Evolutionary conservation across 805 yeast genomes (phyloP), one percentile per base, ranked within the genome.

Genomic region (Dipodascus geniculatus): DNA sequence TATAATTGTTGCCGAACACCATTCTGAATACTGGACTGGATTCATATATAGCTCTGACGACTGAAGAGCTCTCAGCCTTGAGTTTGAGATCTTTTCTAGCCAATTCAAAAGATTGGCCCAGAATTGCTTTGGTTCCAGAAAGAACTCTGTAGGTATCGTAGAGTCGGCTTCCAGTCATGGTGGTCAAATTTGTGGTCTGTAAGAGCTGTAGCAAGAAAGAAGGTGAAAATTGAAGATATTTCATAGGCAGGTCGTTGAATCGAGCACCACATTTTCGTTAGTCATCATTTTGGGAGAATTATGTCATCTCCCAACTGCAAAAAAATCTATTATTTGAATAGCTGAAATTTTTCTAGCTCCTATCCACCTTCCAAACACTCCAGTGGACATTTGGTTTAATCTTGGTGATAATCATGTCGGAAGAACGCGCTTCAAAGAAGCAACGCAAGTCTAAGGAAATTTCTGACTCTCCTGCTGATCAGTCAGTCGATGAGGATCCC

Each of bases 161-260:
- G 16, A 51, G 35, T 24, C 28, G 9, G 22, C 23, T 22, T n/a
- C 42, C 51, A 4, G 44, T 47, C 49, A 44, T 51, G 19, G 22
- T 24, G 22, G 28, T 47, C 33, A 28, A 28, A 6, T 28, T 6
- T 28, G 11, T 47, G 16, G 49, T 42, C 48, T 22, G 22, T 22
- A 11, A 49, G 23, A 8, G 35, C 22, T 24, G 57, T 38, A 42
- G 42, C 19, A 58, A 56, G 44, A 17, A 52, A 14, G 55, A 54
- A 20, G 44, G 51, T 22, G 48, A n/a, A n/a, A 38, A 38, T 38
- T 38, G 11, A 9, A 9, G 44, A n/a, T 16, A n/a, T 38, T 17
- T 38, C 17, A 38, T 38, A 38, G 44, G 44, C 19, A 38, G 44
- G 14, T n/a, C n/a, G n/a, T n/a, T n/a, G n/a, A n/a, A n/a, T n/a